These are phyloP conservation scores for Solanum aculeatissimum DNA, from an alignment of 305 asterid species.

Conservation along the genomic window DNA sequence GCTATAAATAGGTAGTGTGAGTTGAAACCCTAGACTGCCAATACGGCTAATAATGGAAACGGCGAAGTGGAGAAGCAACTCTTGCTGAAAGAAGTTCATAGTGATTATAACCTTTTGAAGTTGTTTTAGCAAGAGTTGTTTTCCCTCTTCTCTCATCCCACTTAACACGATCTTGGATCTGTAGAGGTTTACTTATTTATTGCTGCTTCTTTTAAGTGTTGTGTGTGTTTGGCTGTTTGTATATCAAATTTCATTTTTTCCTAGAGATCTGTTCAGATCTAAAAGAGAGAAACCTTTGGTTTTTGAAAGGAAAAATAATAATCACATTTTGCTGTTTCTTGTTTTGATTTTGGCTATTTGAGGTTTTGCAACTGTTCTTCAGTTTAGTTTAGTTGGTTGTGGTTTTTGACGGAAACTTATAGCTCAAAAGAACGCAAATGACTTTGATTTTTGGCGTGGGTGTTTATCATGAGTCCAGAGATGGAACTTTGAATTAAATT, in stretches of 20 bases:
- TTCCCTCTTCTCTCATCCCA: not conserved
- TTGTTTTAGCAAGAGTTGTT: not conserved
- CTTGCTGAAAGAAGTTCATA: not conserved
- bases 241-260: not conserved
- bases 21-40: not conserved
- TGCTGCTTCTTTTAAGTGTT: not conserved
- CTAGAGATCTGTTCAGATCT: not conserved
- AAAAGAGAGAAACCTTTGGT: too few relatives aligned
- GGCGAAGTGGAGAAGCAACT: not conserved
- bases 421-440: too few relatives aligned
- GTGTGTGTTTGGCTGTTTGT: not conserved
- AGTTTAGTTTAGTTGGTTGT: too few relatives aligned
- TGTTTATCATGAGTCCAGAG: too few relatives aligned
- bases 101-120: not conserved
- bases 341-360: too few relatives aligned
- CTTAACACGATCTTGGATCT: not conserved
- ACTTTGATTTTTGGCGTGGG: too few relatives aligned
- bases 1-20: not conserved
- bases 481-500: not conserved
- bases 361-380: too few relatives aligned
- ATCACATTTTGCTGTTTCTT: too few relatives aligned
- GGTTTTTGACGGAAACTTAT: too few relatives aligned
- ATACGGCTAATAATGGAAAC: not conserved
- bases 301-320: too few relatives aligned
- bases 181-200: not conserved